phyloP scores from a whole-genome alignment of 148 eudicot genomes.

The Chenopodium suecicum region DNA sequence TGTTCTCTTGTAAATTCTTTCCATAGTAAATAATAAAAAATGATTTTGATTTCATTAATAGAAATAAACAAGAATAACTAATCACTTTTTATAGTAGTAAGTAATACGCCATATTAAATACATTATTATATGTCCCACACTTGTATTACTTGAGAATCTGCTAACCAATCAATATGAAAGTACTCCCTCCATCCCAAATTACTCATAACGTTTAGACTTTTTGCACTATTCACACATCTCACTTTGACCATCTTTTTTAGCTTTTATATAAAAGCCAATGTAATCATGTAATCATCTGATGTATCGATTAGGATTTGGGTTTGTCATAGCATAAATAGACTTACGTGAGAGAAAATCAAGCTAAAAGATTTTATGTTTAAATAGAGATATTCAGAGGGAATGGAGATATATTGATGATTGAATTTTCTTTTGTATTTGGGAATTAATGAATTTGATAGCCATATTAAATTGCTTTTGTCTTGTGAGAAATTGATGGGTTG shows the following conservation, averaged over 20 bases:
- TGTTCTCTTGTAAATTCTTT: not conserved
- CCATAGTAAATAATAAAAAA: not conserved
- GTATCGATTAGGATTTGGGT: not conserved
- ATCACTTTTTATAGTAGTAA: not conserved
- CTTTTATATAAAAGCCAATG: no score
- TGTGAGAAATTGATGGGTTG: not conserved
- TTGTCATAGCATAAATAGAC: no score
- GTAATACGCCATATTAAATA: no score
- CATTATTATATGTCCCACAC: not conserved
- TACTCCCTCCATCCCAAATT: no score
- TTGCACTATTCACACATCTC: no score
- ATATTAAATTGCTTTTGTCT: not conserved
- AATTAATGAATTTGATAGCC: not conserved
- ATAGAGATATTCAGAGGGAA: no score
- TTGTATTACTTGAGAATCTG: conserved; percentile 15
- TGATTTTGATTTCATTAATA: no score
- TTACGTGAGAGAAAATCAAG: not conserved
- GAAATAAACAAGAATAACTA: not conserved
- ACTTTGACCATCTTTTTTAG: no score
- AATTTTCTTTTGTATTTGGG: no score
- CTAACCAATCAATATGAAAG: conserved; percentile 16
- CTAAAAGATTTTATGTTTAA: not conserved
- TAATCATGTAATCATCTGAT: no score
- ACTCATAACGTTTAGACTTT: no score
- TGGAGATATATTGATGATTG: no score